Base-by-base conservation (phyloP, 345 rosid genomes). In the Moricandia arvensis region DNA sequence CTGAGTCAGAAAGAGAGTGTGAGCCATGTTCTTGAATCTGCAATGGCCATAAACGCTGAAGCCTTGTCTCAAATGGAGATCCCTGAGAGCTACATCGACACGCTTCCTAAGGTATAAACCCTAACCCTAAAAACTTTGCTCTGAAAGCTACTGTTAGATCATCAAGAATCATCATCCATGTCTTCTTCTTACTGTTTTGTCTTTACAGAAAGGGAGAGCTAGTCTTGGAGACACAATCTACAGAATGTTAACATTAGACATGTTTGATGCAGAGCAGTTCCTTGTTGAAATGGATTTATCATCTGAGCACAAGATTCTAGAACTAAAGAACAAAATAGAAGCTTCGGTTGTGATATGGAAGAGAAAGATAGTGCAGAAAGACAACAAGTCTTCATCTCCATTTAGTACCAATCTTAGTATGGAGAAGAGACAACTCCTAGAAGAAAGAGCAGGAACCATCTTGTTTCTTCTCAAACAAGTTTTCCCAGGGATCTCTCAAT, bases 1-100 rank as follows among this genome's bases (percentile, higher is more conserved):
- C 85, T 87, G 76, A 80, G 72, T 67, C 96, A 90, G 55, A 90
- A 86, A 69, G 98, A 93, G 43, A 85, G 89, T 58, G 96, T 86
- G 26, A 85, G 84, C 77, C 96, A 89, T 54, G 95, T 93, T 17
- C 90, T 90, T 27, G 90, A 87, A 75, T 88, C 95, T 8, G 91
- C 98, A 37, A 85, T 93, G 95, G 98, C 96, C 5, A 93, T 93
- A 72, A 93, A 90, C 73, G 80, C 98, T 63, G 86, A 89, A 72
- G 93, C 82, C 81, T 70, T 93, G 37, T 81, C 88, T 49, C 89
- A 86, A 66, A 93, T 93, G 96, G 94, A 86, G 80, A 80, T 89
- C 72, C 98, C 98, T 6, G 96, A 90, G 66, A 89, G 77, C 82
- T 93, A 93, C 86, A 83, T 93, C 0, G 98, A 93, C 64, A 83